phyloP scores from a whole-genome alignment of 768 basidiomycete genomes.

The Pleurotus sapidus region DNA sequence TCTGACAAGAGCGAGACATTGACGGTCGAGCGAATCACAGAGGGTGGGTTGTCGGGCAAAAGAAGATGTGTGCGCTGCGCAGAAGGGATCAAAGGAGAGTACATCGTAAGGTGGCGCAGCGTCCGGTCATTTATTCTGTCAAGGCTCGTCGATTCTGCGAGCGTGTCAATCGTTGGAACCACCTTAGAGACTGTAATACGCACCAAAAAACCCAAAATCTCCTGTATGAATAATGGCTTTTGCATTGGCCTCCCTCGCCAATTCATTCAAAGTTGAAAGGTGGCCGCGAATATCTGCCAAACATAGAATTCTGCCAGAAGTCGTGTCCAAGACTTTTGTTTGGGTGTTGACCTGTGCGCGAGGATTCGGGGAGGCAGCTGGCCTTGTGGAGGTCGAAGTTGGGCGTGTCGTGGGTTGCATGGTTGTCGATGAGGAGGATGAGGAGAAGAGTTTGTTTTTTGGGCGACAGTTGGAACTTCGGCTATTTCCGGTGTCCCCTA shows the following conservation, averaged over 20 bases:
- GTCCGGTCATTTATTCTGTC: conserved; percentile 94
- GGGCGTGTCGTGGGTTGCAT: conserved; percentile 59
- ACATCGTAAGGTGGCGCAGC: conserved; percentile 92
- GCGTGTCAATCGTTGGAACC: not conserved
- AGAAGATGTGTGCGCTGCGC: conserved; percentile 80
- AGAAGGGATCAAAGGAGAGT: conserved; percentile 90
- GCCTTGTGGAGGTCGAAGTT: conserved; percentile 58
- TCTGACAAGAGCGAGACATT: conserved; percentile 85
- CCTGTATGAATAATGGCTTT: conserved; percentile 96
- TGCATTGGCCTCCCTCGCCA: conserved; percentile 86
- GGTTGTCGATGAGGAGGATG: conserved; percentile 13
- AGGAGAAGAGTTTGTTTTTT: conserved; percentile 17
- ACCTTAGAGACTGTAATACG: conserved; percentile 18
- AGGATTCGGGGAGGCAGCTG: conserved; percentile 54
- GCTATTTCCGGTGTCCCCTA: not conserved
- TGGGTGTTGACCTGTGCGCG: conserved; percentile 62
- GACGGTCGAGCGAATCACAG: conserved; percentile 69
- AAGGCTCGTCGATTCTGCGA: conserved; percentile 70
- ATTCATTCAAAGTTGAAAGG: conserved; percentile 83
- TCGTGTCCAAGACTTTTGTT: conserved; percentile 75
- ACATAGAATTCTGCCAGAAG: conserved; percentile 87
- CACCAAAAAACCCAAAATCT: conserved; percentile 98
- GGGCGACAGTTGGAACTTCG: not conserved
- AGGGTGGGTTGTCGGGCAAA: conserved; percentile 57
- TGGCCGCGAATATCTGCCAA: conserved; percentile 92